Evolutionary conservation across 2,329 filamentous ascomycete genomes (phyloP).

Genomic region (Calonectria leucothoes): DNA sequence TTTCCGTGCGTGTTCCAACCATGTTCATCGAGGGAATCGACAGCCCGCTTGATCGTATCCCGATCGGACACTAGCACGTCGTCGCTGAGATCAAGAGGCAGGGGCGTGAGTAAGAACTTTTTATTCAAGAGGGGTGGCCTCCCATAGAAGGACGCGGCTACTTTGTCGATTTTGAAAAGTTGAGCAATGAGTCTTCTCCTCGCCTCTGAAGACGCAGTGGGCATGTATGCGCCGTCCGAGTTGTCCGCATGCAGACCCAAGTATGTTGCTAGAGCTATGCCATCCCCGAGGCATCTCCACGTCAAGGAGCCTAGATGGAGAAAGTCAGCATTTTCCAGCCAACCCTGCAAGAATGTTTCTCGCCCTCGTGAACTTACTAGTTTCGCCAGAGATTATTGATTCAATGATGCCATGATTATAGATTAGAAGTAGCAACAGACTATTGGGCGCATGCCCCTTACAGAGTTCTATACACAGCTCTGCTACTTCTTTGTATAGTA

Average conservation of each 20-base stretch:
- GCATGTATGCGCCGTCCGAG: neutral
- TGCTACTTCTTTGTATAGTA: neutral
- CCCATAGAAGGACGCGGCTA: constrained; percentile 2
- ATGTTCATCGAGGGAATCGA: constrained; percentile 43
- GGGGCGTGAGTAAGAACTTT: constrained; percentile 50
- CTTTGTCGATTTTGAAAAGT: constrained; percentile 8
- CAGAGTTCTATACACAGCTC: neutral
- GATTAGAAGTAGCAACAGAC: neutral
- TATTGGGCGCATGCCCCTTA: neutral
- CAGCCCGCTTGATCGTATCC: constrained; percentile 13
- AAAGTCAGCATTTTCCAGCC: neutral
- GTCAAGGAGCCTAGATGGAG: neutral
- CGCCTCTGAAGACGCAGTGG: constrained; percentile 8
- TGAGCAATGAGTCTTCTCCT: constrained; percentile 1
- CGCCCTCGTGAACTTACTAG: neutral
- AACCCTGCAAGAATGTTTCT: neutral
- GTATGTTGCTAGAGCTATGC: constrained; percentile 7
- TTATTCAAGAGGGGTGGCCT: constrained; percentile 40
- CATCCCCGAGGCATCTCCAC: constrained; percentile 6
- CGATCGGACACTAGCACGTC: constrained; percentile 47
- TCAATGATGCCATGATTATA: neutral
- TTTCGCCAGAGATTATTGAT: neutral
- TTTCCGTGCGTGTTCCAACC: constrained; percentile 52
- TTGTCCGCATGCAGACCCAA: neutral
- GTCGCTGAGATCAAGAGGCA: constrained; percentile 53